phyloP scores from a whole-genome alignment of 768 basidiomycete species.

The Tulasnella sp. region DNA sequence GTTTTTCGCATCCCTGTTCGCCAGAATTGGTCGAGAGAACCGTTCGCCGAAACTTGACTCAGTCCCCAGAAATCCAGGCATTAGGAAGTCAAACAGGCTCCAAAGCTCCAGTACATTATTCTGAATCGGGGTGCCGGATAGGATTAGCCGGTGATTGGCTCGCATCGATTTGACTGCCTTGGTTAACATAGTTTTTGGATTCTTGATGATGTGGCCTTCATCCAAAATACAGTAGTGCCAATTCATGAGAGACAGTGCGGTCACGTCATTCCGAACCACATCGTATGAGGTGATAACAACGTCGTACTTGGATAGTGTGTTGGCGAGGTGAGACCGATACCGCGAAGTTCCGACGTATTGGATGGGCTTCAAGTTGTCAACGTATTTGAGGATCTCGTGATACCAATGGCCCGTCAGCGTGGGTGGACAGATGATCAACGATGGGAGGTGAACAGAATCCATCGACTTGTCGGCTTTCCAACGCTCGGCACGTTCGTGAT shows the following conservation, averaged over 20 bases:
- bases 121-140: constrained; percentile 97
- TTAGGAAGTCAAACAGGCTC: constrained; percentile 98
- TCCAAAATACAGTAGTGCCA: constrained; percentile 97
- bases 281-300: constrained; percentile 98
- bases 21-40: constrained; percentile 90
- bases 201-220: constrained; percentile 98
- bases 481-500: constrained; percentile 68
- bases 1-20: constrained; percentile 84
- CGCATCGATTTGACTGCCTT: constrained; percentile 87
- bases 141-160: constrained; percentile 85
- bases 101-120: constrained; percentile 97
- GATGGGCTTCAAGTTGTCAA: constrained; percentile 69
- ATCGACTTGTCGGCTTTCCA: constrained; percentile 54
- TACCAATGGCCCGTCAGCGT: constrained; percentile 99
- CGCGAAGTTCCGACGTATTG: constrained; percentile 81
- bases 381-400: constrained; percentile 91
- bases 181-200: constrained; percentile 94
- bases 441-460: constrained; percentile 78
- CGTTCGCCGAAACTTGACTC: constrained; percentile 90
- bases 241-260: constrained; percentile 54
- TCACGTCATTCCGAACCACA: constrained; percentile 88
- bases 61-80: constrained; percentile 98
- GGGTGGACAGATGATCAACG: constrained; percentile 91
- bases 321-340: constrained; percentile 60
- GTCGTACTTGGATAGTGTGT: constrained; percentile 60